Evolutionary conservation across 2,329 filamentous ascomycete species (phyloP).

Genomic region (Penicillium sp.): DNA sequence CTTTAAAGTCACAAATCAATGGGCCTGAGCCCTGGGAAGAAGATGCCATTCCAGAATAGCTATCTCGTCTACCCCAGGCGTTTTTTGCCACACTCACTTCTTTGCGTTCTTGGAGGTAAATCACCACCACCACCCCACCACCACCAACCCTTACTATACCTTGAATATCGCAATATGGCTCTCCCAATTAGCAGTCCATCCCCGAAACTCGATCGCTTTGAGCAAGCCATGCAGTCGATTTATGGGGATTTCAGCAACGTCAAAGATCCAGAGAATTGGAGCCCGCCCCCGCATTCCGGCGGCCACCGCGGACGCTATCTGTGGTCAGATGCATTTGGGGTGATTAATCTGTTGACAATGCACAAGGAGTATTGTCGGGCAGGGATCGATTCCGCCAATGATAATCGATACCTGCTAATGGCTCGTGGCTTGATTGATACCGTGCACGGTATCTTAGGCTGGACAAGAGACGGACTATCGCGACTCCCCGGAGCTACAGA

Average conservation of each 20-base stretch:
- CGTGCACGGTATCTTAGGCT: slow-evolving; percentile 59
- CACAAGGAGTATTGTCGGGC: slow-evolving; percentile 41
- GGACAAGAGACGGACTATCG: slow-evolving; percentile 53
- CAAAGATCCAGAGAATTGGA: slow-evolving; percentile 46
- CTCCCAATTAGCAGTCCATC: slow-evolving; percentile 25
- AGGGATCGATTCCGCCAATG: slow-evolving; percentile 14
- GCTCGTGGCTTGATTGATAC: slow-evolving; percentile 54
- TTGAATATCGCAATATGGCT: slow-evolving; percentile 20
- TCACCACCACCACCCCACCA: background rate
- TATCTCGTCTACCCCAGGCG: background rate
- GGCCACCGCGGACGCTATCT: slow-evolving; percentile 64
- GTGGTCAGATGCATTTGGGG: slow-evolving; percentile 65
- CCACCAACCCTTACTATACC: background rate
- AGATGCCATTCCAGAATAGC: background rate
- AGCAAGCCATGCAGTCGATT: slow-evolving; percentile 44
- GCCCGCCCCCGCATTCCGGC: slow-evolving; percentile 55
- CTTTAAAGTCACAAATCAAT: slow-evolving; percentile 8
- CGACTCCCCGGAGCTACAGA: slow-evolving; percentile 59
- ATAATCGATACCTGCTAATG: slow-evolving; percentile 53
- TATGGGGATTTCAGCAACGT: slow-evolving; percentile 44
- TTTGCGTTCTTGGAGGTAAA: background rate
- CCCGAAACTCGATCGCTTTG: slow-evolving; percentile 36
- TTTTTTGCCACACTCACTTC: background rate
- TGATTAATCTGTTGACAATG: slow-evolving; percentile 63
- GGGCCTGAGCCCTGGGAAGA: background rate